These are phyloP conservation scores for Lolium perenne DNA, from an alignment of 176 grass and related monocot genomes.

Conservation along the genomic window DNA sequence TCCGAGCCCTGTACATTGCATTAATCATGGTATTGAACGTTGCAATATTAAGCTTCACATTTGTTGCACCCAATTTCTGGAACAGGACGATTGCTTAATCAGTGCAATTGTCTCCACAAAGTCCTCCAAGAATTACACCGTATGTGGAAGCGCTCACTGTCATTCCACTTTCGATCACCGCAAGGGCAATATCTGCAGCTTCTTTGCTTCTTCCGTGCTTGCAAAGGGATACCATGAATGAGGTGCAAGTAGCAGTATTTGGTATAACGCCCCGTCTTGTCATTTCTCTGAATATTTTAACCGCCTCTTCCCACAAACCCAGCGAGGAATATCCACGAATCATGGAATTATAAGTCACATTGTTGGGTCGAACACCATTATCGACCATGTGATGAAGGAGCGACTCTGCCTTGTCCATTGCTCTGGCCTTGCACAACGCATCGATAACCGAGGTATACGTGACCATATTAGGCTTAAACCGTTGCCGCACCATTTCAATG, in stretches of 20 bases:
- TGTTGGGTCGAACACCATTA: neutral
- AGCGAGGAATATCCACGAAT: conserved; percentile 21
- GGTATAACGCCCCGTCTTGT: neutral
- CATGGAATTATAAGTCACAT: neutral
- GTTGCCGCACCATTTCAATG: conserved; percentile 25
- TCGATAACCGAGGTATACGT: conserved; percentile 26
- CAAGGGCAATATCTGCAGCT: neutral
- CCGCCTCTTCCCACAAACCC: conserved; percentile 14
- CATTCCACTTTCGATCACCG: no score
- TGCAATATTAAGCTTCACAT: no score
- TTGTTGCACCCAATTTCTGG: no score
- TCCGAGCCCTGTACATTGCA: no score
- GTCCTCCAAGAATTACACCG: no score
- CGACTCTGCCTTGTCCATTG: neutral
- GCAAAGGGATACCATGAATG: conserved; percentile 33
- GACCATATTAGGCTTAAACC: conserved; percentile 4
- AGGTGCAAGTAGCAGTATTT: neutral
- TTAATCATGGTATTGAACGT: no score
- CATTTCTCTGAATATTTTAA: conserved; percentile 41
- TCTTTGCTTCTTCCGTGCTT: conserved; percentile 36
- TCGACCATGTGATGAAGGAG: conserved; percentile 27
- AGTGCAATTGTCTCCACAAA: no score
- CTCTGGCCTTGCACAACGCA: conserved; percentile 27
- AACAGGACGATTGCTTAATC: no score
- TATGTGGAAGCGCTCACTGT: no score